phyloP scores from a whole-genome alignment of 805 yeast species.

The Candida boleticola region DNA sequence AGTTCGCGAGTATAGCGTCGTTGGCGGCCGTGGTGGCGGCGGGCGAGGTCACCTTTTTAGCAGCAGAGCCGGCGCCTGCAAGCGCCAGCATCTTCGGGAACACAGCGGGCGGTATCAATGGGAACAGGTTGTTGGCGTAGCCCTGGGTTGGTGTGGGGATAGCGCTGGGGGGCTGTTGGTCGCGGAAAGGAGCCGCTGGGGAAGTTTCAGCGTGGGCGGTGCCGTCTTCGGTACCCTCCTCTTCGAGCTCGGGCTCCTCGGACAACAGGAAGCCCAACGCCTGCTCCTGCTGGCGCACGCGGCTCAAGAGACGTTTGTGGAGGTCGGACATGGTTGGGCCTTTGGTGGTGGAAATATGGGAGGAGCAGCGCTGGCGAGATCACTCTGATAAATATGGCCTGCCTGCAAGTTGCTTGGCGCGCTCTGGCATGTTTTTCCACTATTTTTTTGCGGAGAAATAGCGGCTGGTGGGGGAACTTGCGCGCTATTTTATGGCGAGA shows the following conservation, averaged over 20 bases:
- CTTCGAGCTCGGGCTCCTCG: conserved; percentile 12
- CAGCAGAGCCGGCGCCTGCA: neutral
- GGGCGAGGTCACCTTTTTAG: neutral
- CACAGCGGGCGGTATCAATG: neutral
- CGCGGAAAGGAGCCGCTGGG: neutral
- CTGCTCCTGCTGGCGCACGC: conserved; percentile 21
- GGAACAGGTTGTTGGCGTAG: neutral
- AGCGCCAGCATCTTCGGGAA: neutral
- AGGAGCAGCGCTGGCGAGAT: no score
- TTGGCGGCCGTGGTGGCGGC: neutral
- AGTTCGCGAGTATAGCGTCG: neutral
- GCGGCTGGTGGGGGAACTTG: no score
- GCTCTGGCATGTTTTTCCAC: no score
- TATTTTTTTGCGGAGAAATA: no score
- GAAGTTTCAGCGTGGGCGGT: neutral
- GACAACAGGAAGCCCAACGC: conserved; percentile 20
- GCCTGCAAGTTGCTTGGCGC: no score
- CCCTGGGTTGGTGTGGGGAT: neutral
- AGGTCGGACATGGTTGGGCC: conserved; percentile 27
- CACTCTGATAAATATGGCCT: no score
- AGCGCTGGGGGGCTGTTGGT: neutral
- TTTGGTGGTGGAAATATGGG: neutral
- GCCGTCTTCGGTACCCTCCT: neutral
- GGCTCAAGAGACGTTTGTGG: conserved; percentile 24
- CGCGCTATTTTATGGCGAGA: no score